A percentile compares a stretch with the other conserved stretches of the same genome.
Conservation (phyloP, 2,329 filamentous ascomycete species). For the Sporothrix luriei region DNA sequence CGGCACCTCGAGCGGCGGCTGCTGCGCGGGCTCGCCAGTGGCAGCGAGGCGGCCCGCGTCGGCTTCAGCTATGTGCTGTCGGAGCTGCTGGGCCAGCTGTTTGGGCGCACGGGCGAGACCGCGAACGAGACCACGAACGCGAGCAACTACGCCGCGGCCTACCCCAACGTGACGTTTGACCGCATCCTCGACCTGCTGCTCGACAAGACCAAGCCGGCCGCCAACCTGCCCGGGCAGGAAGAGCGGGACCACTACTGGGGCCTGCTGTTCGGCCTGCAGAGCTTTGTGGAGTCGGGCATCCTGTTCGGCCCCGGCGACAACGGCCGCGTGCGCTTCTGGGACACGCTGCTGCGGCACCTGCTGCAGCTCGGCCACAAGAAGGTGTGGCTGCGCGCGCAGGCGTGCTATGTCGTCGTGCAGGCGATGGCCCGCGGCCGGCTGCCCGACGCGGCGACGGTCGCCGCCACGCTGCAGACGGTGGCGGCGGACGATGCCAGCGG, state of each 20-base stretch:
- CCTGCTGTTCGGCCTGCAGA: slow-evolving; percentile 82
- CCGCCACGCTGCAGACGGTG: slow-evolving; percentile 62
- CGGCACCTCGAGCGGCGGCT: slow-evolving; percentile 68
- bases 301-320: slow-evolving; percentile 54
- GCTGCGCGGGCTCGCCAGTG: slow-evolving; percentile 85
- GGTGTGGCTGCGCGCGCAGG: slow-evolving; percentile 86
- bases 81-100: slow-evolving; percentile 74
- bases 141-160: slow-evolving; percentile 50
- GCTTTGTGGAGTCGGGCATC: slow-evolving; percentile 77
- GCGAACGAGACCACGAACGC: not conserved
- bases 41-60: slow-evolving; percentile 81
- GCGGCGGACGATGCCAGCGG: slow-evolving; percentile 38
- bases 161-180: slow-evolving; percentile 58
- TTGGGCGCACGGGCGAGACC: slow-evolving; percentile 48
- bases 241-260: slow-evolving; percentile 84
- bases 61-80: slow-evolving; percentile 89
- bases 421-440: slow-evolving; percentile 61
- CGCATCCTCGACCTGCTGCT: slow-evolving; percentile 56
- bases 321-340: slow-evolving; percentile 53
- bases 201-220: slow-evolving; percentile 58
- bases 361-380: slow-evolving; percentile 77
- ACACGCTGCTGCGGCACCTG: slow-evolving; percentile 69
- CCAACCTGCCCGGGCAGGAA: slow-evolving; percentile 67
- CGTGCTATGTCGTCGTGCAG: slow-evolving; percentile 78
- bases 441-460: slow-evolving; percentile 59